phyloP scores from a whole-genome alignment of 1,139 yeast genomes.

The Debaryomycetaceae sp. region DNA sequence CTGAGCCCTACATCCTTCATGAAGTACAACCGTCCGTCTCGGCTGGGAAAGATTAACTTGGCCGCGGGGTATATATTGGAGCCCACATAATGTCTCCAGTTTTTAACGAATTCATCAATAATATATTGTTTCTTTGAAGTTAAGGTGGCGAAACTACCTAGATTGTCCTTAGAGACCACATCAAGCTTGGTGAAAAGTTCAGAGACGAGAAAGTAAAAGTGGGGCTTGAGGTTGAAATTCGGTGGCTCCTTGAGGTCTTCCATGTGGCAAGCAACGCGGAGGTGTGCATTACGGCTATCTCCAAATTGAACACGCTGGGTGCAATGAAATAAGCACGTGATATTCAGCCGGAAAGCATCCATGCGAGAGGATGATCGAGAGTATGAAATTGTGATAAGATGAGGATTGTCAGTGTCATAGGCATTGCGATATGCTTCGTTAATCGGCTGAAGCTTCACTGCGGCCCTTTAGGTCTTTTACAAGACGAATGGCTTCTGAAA shows the following conservation, averaged over 20 bases:
- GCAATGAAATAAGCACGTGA: too few species aligned
- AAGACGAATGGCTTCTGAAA: constrained; percentile 13
- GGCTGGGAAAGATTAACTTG: constrained; percentile 58
- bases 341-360: too few species aligned
- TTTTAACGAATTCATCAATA: constrained; percentile 45
- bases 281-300: background rate
- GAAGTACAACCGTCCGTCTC: constrained; percentile 50
- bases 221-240: constrained; percentile 15
- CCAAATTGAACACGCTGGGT: too few species aligned
- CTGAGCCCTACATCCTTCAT: constrained; percentile 51
- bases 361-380: too few species aligned
- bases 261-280: background rate
- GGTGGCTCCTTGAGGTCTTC: constrained; percentile 12
- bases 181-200: constrained; percentile 32
- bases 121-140: constrained; percentile 29
- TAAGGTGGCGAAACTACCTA: constrained; percentile 24
- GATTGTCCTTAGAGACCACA: constrained; percentile 22
- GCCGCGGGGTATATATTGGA: constrained; percentile 66
- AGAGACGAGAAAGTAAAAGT: constrained; percentile 26
- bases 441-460: too few species aligned
- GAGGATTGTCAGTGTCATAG: too few species aligned
- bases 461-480: constrained; percentile 6
- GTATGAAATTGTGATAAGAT: too few species aligned
- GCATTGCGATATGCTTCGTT: too few species aligned
- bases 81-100: constrained; percentile 68